Evolutionary conservation across 768 basidiomycete genomes (phyloP).

Genomic region (Boletus rufocinnamomeus): DNA sequence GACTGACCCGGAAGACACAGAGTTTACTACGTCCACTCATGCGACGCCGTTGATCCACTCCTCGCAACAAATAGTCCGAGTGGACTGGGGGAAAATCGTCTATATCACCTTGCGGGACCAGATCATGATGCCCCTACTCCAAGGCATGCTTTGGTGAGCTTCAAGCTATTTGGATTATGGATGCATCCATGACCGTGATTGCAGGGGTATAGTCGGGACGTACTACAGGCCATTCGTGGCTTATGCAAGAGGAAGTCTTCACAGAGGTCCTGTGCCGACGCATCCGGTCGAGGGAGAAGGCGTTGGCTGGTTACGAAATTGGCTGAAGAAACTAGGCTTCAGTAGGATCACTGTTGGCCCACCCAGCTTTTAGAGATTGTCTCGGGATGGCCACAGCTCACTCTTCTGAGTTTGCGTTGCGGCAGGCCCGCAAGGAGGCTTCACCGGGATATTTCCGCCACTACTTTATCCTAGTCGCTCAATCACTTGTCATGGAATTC

Average conservation of each 20-base stretch:
- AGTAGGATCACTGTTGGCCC: conserved; percentile 31
- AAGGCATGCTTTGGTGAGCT: conserved; percentile 66
- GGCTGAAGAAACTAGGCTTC: conserved; percentile 32
- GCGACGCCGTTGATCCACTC: conserved; percentile 32
- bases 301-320: conserved; percentile 34
- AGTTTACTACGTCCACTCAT: conserved; percentile 25
- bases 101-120: conserved; percentile 73
- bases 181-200: conserved; percentile 4
- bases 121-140: conserved; percentile 63
- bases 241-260: conserved; percentile 25
- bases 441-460: not conserved
- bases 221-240: conserved; percentile 35
- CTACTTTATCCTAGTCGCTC: not conserved
- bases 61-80: conserved; percentile 40
- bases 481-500: not conserved
- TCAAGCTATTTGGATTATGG: not conserved
- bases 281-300: conserved; percentile 32
- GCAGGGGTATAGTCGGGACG: conserved; percentile 34
- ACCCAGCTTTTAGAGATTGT: conserved; percentile 19
- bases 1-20: conserved; percentile 22
- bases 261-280: conserved; percentile 5
- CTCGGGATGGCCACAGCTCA: not conserved
- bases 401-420: not conserved
- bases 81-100: conserved; percentile 58
- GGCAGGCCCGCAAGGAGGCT: not conserved